Evolutionary conservation across 768 basidiomycete species (phyloP).

Genomic region (Mycena metata): DNA sequence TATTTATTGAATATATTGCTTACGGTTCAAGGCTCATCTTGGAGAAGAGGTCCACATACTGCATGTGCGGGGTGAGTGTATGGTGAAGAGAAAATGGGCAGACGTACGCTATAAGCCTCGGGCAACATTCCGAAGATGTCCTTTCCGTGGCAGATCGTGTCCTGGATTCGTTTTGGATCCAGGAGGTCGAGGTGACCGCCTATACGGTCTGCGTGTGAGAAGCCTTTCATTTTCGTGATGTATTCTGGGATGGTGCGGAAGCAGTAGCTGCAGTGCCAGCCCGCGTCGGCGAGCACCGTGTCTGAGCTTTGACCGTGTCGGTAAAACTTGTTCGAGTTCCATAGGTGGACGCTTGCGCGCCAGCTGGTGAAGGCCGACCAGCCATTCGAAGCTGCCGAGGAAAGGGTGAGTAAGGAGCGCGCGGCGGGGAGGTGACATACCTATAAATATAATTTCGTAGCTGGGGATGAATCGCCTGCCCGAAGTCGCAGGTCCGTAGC

Average conservation of each 20-base stretch:
- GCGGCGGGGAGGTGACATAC: slow-evolving; percentile 45
- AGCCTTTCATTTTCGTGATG: slow-evolving; percentile 70
- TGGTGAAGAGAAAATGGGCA: not conserved
- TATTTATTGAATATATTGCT: slow-evolving; percentile 43
- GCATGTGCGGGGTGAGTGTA: slow-evolving; percentile 13
- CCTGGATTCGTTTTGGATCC: slow-evolving; percentile 65
- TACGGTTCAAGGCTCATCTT: slow-evolving; percentile 68
- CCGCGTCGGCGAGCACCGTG: slow-evolving; percentile 68
- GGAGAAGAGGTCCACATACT: slow-evolving; percentile 67
- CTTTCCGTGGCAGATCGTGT: slow-evolving; percentile 69
- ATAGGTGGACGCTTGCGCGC: slow-evolving; percentile 67
- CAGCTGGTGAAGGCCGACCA: slow-evolving; percentile 65
- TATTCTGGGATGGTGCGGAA: slow-evolving; percentile 73
- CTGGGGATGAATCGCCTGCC: slow-evolving; percentile 68
- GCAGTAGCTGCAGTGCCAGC: slow-evolving; percentile 80
- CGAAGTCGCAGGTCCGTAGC: slow-evolving; percentile 67
- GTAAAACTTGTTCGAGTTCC: slow-evolving; percentile 59
- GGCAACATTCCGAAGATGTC: slow-evolving; percentile 78
- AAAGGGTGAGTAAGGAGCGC: not conserved
- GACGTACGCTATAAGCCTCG: slow-evolving; percentile 69
- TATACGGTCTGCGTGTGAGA: slow-evolving; percentile 74
- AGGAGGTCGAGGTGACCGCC: slow-evolving; percentile 62
- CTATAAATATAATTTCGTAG: slow-evolving; percentile 73
- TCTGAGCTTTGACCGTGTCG: slow-evolving; percentile 64
- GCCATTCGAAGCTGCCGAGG: slow-evolving; percentile 67